Evolutionary conservation across 768 basidiomycete genomes (phyloP).

Genomic region (Ephemerocybe angulata): DNA sequence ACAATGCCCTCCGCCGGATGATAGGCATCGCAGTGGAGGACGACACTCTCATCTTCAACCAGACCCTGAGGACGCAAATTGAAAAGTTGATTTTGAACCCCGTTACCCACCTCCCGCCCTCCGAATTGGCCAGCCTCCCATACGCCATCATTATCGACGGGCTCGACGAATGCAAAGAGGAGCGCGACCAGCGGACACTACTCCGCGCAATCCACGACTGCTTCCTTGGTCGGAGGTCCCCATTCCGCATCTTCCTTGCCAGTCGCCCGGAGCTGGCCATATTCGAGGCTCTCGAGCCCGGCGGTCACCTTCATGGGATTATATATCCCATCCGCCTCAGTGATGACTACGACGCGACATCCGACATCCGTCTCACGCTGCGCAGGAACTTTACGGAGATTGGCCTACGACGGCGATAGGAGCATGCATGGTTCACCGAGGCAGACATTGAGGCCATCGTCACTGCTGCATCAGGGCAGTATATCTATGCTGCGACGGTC

Average conservation of each 20-base stretch:
- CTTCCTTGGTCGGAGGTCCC: background rate
- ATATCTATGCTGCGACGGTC: conserved; percentile 13
- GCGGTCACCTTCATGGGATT: background rate
- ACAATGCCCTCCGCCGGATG: background rate
- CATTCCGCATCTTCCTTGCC: conserved; percentile 14
- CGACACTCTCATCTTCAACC: background rate
- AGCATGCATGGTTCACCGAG: too few relatives aligned
- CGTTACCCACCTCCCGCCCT: background rate
- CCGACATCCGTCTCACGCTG: conserved; percentile 2
- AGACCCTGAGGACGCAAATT: conserved; percentile 5
- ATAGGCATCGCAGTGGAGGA: background rate
- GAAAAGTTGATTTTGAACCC: conserved; percentile 7
- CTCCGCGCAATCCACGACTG: conserved; percentile 5
- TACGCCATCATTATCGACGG: conserved; percentile 12
- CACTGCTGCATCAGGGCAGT: conserved; percentile 10
- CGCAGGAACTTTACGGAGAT: background rate
- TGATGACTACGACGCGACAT: conserved; percentile 1
- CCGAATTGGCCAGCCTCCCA: background rate
- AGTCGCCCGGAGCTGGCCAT: conserved; percentile 15
- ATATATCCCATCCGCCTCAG: conserved; percentile 4
- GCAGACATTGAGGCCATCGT: conserved; percentile 7
- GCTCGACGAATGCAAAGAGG: conserved; percentile 13
- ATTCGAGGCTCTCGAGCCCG: background rate
- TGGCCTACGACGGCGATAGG: too few relatives aligned
- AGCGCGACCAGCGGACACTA: conserved; percentile 7